phyloP scores from a whole-genome alignment of 202 grass and related monocot species.

The Panicum virgatum region DNA sequence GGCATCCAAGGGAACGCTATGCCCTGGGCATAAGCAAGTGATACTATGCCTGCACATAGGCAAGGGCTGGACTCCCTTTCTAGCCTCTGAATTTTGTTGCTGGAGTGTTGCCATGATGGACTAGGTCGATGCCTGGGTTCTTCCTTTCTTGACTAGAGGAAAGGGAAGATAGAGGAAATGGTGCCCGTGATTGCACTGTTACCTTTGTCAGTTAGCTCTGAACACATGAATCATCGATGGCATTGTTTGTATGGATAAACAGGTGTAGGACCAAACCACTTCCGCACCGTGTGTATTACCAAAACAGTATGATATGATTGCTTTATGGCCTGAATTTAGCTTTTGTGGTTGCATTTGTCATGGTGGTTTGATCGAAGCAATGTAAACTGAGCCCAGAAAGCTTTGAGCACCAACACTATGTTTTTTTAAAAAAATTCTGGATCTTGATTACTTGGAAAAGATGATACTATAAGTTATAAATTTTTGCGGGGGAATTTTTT shows the following conservation, averaged over 20 bases:
- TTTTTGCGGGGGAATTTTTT: neutral
- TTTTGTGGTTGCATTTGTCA: neutral
- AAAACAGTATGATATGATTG: neutral
- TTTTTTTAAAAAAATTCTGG: constrained; percentile 2
- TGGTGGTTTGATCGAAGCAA: neutral
- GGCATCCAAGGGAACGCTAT: neutral
- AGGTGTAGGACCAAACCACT: neutral
- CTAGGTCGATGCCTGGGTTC: neutral
- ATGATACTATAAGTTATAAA: neutral
- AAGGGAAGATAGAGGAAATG: neutral
- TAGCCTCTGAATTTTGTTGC: constrained; percentile 8
- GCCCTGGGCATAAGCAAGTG: neutral
- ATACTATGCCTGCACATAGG: neutral
- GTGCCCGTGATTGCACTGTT: no score
- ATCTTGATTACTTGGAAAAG: constrained; percentile 15
- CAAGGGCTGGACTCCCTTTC: neutral
- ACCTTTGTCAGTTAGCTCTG: no score
- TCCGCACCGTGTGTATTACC: neutral
- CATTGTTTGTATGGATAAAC: neutral
- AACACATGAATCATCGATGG: no score
- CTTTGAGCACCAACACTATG: neutral
- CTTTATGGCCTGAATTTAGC: neutral
- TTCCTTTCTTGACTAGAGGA: neutral
- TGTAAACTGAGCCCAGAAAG: constrained; percentile 11
- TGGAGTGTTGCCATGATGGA: neutral